Evolutionary conservation across 164 flowering plant genomes (phyloP), one percentile per base, ranked within the genome.

Genomic region (Vitis amurensis): DNA sequence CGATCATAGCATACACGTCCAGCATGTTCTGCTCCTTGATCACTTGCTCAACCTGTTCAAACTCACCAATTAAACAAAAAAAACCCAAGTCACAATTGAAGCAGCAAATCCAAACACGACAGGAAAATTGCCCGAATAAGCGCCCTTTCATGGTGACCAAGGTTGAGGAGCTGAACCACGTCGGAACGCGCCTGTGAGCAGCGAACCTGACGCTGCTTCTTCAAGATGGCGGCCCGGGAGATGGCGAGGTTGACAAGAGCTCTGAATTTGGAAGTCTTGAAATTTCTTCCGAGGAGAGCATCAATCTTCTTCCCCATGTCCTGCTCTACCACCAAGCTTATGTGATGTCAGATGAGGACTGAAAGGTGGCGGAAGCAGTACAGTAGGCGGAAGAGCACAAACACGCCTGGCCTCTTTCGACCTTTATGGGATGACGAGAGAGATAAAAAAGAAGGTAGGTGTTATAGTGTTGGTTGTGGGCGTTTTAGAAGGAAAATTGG

Each of bases 1-100:
- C 85, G 29, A 83, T 61, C 82, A 75, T 77, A n/a, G 27, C 74
- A 61, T 50, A 81, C 47, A 70, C 86, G 65, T 85, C 85, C 65
- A 83, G 17, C 83, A 78, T 77, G 64, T 80, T 85, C 63, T 81
- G 85, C 69, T 85, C 86, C 74, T 78, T 83, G 66, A 85, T 81
- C 77, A 85, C 86, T 23, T 76, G 85, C 80, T 85, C 89, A 16
- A 83, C 85, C 87, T 84, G 74, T 55, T 15, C 5, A 51, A 64
- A 48, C 12, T 4, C 13, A n/a, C n/a, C 27, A 6, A 11, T 12
- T 19, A 37, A 27, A 64, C 1, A 58, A 52, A 66, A 13, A 17
- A 19, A 59, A 5, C 7, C 44, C n/a, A 27, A 4, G 31, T 9
- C 14, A 3, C 9, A 69, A 13, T 4, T 12, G 16, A 47, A 30